phyloP scores from a whole-genome alignment of 192 early-diverging fungal genomes.

The Helicostylum pulchrum region DNA sequence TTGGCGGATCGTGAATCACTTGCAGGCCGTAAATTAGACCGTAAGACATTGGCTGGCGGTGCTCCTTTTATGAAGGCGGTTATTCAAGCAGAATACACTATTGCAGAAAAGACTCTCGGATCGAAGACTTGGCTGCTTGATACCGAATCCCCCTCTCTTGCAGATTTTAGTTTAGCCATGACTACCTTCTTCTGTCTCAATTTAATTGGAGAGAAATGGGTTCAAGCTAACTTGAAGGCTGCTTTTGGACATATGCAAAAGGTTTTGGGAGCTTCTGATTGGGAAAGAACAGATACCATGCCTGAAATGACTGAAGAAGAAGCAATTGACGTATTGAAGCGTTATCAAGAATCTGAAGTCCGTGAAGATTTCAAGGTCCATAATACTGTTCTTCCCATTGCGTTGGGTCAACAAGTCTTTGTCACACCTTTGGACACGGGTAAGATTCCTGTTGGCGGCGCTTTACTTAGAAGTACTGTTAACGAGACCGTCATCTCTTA shows the following conservation, averaged over 20 bases:
- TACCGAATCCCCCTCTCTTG: constrained; percentile 12
- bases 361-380: neutral
- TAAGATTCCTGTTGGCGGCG: constrained; percentile 12
- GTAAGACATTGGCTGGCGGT: neutral
- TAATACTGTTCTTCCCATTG: constrained; percentile 3
- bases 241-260: constrained; percentile 6
- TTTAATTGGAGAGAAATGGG: neutral
- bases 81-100: constrained; percentile 15
- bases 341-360: neutral
- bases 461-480: constrained; percentile 7
- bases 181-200: constrained; percentile 2
- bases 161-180: constrained; percentile 26
- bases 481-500: constrained; percentile 8
- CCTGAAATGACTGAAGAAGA: constrained; percentile 19
- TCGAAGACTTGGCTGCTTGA: constrained; percentile 21
- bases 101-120: constrained; percentile 4
- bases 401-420: constrained; percentile 17
- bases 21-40: constrained; percentile 11
- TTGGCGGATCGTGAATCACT: constrained; percentile 15
- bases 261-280: neutral
- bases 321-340: constrained; percentile 25
- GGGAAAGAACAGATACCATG: neutral
- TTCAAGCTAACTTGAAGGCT: constrained; percentile 11
- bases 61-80: constrained; percentile 1
- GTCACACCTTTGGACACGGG: constrained; percentile 29